These are phyloP conservation scores for Paecilomyces formosus DNA, from an alignment of 2,329 filamentous ascomycete species.

Conservation along the genomic window DNA sequence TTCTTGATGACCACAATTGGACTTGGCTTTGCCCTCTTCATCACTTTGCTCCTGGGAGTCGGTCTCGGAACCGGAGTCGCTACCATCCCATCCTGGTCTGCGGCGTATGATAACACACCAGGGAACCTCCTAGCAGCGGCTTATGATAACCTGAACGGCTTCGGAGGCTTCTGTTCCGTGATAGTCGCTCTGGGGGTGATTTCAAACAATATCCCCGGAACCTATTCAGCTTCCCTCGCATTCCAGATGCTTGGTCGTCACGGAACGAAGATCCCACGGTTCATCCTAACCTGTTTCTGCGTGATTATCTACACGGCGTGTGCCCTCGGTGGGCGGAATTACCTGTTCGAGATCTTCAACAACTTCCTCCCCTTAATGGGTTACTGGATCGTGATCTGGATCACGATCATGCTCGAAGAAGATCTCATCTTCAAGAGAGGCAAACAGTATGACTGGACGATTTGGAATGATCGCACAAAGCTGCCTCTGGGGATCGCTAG, in stretches of 20 bases:
- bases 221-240: conserved; percentile 39
- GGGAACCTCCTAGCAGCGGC: conserved; percentile 32
- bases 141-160: conserved; percentile 31
- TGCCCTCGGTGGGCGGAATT: conserved; percentile 36
- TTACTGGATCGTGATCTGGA: conserved; percentile 39
- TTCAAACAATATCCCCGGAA: conserved; percentile 37
- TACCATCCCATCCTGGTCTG: conserved; percentile 17
- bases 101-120: conserved; percentile 20
- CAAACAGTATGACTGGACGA: conserved; percentile 33
- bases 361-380: conserved; percentile 41
- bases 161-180: conserved; percentile 37
- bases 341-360: conserved; percentile 37
- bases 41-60: conserved; percentile 32
- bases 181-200: conserved; percentile 36
- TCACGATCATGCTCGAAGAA: conserved; percentile 36
- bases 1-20: conserved; percentile 33
- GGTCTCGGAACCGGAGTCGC: conserved; percentile 33
- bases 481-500: conserved; percentile 37
- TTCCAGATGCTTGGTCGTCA: conserved; percentile 36
- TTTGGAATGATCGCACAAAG: conserved; percentile 30
- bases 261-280: conserved; percentile 33
- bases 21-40: conserved; percentile 22
- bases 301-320: conserved; percentile 36
- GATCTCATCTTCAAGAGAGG: conserved; percentile 35
- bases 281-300: conserved; percentile 34